Evolutionary conservation across 768 basidiomycete genomes (phyloP).

Genomic region (Tylopilus felleus): DNA sequence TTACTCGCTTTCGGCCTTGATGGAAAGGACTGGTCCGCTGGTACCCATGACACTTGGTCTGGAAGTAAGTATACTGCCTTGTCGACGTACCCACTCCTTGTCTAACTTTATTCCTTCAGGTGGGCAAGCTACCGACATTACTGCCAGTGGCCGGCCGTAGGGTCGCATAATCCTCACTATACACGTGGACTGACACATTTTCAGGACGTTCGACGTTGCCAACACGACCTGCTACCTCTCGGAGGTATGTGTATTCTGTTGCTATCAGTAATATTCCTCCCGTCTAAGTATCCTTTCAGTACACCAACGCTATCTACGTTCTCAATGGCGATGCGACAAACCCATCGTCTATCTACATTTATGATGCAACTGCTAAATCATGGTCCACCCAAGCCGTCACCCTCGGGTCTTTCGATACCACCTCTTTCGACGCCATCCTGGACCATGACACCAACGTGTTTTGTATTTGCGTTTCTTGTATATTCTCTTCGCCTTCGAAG

Average conservation of each 20-base stretch:
- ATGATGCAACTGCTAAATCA: constrained; percentile 63
- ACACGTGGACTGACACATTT: neutral
- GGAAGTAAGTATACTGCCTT: constrained; percentile 39
- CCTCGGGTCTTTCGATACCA: constrained; percentile 55
- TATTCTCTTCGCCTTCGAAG: neutral
- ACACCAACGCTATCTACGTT: constrained; percentile 82
- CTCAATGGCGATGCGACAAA: constrained; percentile 72
- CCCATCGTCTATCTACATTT: constrained; percentile 74
- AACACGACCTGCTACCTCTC: constrained; percentile 73
- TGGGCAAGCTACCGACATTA: constrained; percentile 58
- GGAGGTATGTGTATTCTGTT: constrained; percentile 40
- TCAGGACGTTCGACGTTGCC: constrained; percentile 60
- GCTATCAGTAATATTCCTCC: neutral
- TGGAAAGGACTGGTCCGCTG: constrained; percentile 81
- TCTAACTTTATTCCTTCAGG: constrained; percentile 16
- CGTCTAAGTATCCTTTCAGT: constrained; percentile 41
- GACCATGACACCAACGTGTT: constrained; percentile 96
- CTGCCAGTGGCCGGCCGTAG: constrained; percentile 74
- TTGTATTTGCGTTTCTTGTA: constrained; percentile 40
- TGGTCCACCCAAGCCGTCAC: constrained; percentile 76
- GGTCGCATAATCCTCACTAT: constrained; percentile 23
- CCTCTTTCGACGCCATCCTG: constrained; percentile 67
- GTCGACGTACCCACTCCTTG: neutral
- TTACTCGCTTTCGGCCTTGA: constrained; percentile 83
- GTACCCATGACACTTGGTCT: constrained; percentile 66